A percentile compares a stretch with the other conserved stretches of the same genome.
These are phyloP conservation scores for Brassica carinata DNA, from an alignment of 345 rosid genomes.

Conservation along the genomic window DNA sequence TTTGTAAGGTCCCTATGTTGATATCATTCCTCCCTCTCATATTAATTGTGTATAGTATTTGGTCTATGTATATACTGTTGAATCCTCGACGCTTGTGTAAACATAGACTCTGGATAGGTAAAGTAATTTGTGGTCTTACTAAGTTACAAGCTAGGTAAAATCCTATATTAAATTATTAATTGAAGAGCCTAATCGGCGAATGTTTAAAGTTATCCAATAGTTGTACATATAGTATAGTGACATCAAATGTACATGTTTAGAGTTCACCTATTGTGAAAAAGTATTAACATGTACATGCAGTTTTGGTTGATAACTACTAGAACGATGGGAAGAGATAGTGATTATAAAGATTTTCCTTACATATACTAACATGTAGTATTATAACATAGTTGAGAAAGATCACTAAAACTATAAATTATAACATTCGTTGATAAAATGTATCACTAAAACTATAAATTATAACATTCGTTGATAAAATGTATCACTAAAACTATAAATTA, in stretches of 20 bases:
- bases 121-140: background rate
- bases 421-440: no score
- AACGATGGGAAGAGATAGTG: background rate
- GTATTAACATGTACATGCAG: background rate
- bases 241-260: background rate
- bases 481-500: no score
- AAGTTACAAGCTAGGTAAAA: background rate
- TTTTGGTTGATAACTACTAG: background rate
- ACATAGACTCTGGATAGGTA: background rate
- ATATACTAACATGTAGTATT: background rate
- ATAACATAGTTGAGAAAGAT: no score
- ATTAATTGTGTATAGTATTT: slow-evolving; percentile 3
- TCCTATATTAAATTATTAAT: background rate
- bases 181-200: background rate
- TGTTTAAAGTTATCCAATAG: background rate
- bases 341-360: background rate
- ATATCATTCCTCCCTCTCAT: slow-evolving; percentile 46
- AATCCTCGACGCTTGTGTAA: background rate
- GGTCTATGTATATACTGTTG: slow-evolving; percentile 12
- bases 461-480: no score
- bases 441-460: no score
- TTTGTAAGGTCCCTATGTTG: slow-evolving; percentile 41
- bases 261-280: background rate
- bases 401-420: no score
- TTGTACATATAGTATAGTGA: background rate